Percentiles rank a stretch among this genome's conserved stretches.
Evolutionary conservation across 257 asterid genomes (phyloP).

Genomic region (Solanum rostratum): DNA sequence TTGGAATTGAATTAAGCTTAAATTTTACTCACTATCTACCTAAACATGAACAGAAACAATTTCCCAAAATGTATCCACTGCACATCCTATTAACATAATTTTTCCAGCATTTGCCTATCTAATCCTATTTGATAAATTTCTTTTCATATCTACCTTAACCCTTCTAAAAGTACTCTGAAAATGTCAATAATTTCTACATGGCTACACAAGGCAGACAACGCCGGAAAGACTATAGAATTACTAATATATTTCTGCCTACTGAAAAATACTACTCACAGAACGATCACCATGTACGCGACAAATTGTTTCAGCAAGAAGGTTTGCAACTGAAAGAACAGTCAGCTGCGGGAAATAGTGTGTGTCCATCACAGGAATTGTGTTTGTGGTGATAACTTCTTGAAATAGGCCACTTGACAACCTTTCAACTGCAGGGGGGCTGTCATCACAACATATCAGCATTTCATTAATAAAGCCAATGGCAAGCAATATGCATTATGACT

Average conservation of each 20-base stretch:
- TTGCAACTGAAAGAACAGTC: slow-evolving; percentile 89
- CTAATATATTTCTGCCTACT: slow-evolving; percentile 9
- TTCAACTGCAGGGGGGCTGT: slow-evolving; percentile 91
- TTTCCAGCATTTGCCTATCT: neutral
- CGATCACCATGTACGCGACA: slow-evolving; percentile 93
- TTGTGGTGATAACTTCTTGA: slow-evolving; percentile 86
- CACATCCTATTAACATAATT: neutral
- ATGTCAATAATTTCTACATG: neutral
- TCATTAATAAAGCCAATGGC: neutral
- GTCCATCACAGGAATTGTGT: slow-evolving; percentile 74
- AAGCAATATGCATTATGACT: neutral
- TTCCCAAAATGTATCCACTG: neutral
- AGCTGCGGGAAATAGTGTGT: slow-evolving; percentile 73
- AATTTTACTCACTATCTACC: neutral
- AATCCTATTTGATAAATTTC: neutral
- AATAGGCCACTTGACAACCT: slow-evolving; percentile 80
- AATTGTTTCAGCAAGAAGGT: slow-evolving; percentile 85
- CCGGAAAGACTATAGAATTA: neutral
- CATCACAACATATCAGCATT: neutral
- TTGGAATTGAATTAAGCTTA: neutral
- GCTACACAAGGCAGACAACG: neutral
- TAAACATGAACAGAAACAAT: neutral
- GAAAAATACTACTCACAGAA: slow-evolving; percentile 91
- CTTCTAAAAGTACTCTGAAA: neutral
- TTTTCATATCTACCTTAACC: neutral